Evolutionary conservation across 2,329 filamentous ascomycete genomes (phyloP).

Genomic region (Neocatenulostroma microsporum): DNA sequence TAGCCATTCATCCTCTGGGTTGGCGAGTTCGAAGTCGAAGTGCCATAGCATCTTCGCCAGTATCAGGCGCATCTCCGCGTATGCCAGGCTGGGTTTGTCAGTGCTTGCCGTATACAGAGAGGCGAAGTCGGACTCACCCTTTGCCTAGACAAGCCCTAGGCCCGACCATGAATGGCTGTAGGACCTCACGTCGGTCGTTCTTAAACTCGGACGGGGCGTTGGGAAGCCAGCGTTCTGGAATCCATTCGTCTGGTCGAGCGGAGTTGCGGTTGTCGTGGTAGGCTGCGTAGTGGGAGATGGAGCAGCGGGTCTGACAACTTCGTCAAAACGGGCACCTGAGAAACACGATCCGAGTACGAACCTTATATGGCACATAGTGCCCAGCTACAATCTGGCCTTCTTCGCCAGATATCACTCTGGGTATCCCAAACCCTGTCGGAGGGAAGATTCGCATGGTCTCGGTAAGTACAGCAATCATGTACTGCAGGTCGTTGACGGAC

Average conservation of each 20-base stretch:
- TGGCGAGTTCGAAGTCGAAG: slow-evolving; percentile 31
- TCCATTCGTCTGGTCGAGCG: slow-evolving; percentile 16
- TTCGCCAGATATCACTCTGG: slow-evolving; percentile 13
- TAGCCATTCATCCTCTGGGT: slow-evolving; percentile 15
- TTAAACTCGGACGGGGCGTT: slow-evolving; percentile 16
- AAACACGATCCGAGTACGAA: not conserved
- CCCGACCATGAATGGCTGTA: slow-evolving; percentile 27
- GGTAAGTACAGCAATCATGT: slow-evolving; percentile 32
- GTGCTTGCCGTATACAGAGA: not conserved
- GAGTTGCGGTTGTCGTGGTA: slow-evolving; percentile 19
- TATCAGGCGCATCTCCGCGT: slow-evolving; percentile 31
- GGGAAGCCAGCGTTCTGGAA: slow-evolving; percentile 26
- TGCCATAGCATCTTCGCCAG: slow-evolving; percentile 33
- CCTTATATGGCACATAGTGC: slow-evolving; percentile 21
- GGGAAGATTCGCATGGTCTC: slow-evolving; percentile 31
- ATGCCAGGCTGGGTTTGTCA: slow-evolving; percentile 20
- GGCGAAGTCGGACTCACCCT: slow-evolving; percentile 16
- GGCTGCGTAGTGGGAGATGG: slow-evolving; percentile 18
- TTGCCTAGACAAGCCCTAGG: slow-evolving; percentile 25
- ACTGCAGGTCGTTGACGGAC: slow-evolving; percentile 27
- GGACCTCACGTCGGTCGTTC: slow-evolving; percentile 21
- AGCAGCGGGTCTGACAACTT: not conserved
- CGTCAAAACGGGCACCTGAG: not conserved
- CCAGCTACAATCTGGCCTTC: slow-evolving; percentile 17
- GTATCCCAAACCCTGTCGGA: slow-evolving; percentile 22